phyloP scores from a whole-genome alignment of 768 basidiomycete genomes.

The Hirschioporus abietinus region DNA sequence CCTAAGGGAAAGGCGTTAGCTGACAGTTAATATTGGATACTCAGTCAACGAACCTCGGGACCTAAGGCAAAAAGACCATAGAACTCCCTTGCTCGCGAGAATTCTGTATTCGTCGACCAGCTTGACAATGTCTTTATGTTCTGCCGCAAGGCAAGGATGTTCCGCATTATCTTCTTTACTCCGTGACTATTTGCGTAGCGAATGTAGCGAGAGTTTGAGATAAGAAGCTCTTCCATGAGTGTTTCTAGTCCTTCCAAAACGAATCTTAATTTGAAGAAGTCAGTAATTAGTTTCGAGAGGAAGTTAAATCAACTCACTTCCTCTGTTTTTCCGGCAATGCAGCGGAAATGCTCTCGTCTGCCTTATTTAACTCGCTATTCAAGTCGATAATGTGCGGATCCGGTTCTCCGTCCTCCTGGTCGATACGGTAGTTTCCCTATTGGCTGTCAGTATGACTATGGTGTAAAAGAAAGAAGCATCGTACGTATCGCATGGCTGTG shows the following conservation, averaged over 20 bases:
- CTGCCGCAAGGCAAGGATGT: constrained; percentile 89
- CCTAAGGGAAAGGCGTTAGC: constrained; percentile 35
- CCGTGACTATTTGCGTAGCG: constrained; percentile 68
- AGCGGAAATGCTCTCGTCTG: constrained; percentile 62
- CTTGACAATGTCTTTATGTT: constrained; percentile 73
- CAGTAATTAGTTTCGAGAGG: constrained; percentile 5
- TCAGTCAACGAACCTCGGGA: constrained; percentile 54
- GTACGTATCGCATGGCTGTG: constrained; percentile 69
- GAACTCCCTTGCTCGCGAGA: constrained; percentile 73
- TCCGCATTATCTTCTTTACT: constrained; percentile 80
- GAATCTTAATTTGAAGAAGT: constrained; percentile 47
- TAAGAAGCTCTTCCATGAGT: constrained; percentile 79
- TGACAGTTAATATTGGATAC: constrained; percentile 4
- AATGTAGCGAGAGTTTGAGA: constrained; percentile 68
- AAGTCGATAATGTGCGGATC: constrained; percentile 86
- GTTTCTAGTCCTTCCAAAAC: constrained; percentile 81
- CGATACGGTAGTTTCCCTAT: constrained; percentile 81
- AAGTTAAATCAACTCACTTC: constrained; percentile 41
- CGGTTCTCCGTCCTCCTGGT: constrained; percentile 83
- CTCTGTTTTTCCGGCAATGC: constrained; percentile 61
- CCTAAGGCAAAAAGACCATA: constrained; percentile 72
- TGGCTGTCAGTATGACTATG: constrained; percentile 5
- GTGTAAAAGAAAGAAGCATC: constrained; percentile 18
- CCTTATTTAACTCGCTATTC: constrained; percentile 71
- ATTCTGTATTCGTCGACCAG: constrained; percentile 55